Evolutionary conservation across 768 basidiomycete species (phyloP).

Genomic region (Suillus discolor): DNA sequence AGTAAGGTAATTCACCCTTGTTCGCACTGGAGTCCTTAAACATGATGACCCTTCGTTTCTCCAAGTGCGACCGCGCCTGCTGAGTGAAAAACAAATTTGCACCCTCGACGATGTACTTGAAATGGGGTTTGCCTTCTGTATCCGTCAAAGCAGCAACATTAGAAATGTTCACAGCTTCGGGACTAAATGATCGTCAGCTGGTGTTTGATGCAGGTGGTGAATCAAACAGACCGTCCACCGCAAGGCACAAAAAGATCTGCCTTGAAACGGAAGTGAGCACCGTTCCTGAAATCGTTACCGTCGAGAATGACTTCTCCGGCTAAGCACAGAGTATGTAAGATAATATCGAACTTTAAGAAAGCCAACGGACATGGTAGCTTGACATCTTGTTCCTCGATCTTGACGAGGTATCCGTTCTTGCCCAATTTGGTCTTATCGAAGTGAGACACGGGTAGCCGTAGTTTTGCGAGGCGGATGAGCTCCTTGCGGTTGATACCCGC

Average conservation of each 20-base stretch:
- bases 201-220: neutral
- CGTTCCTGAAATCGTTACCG: conserved; percentile 96
- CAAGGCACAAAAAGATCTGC: conserved; percentile 97
- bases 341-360: neutral
- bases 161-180: conserved; percentile 95
- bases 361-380: conserved; percentile 79
- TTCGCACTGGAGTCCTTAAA: conserved; percentile 97
- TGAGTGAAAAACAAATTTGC: conserved; percentile 98
- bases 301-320: conserved; percentile 92
- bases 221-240: conserved; percentile 72
- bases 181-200: conserved; percentile 39
- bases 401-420: conserved; percentile 92
- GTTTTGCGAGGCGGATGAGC: conserved; percentile 86
- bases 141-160: conserved; percentile 91
- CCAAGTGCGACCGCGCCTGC: conserved; percentile 89
- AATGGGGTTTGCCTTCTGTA: conserved; percentile 92
- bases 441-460: conserved; percentile 76
- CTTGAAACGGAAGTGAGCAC: conserved; percentile 94
- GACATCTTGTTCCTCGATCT: conserved; percentile 92
- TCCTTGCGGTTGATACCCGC: conserved; percentile 85
- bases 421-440: conserved; percentile 89
- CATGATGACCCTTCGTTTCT: conserved; percentile 89
- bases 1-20: conserved; percentile 61
- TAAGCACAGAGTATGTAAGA: conserved; percentile 29
- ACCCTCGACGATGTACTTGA: conserved; percentile 96